Conservation (phyloP, 768 basidiomycete genomes). For the Amanita fuliginea region DNA sequence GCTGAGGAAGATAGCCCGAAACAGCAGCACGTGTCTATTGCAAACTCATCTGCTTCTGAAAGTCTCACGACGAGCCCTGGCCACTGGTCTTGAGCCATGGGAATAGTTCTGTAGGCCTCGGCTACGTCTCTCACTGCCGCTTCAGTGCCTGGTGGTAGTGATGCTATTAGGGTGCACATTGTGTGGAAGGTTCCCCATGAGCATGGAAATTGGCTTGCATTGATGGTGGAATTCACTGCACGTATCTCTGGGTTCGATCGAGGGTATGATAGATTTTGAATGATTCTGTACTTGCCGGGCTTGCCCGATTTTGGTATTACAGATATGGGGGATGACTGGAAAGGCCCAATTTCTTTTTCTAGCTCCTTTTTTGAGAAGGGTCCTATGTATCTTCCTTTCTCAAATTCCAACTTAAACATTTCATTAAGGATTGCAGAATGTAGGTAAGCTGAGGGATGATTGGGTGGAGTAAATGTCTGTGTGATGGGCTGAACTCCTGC, state of each 20-base stretch:
- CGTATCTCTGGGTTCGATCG: neutral
- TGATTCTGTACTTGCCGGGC: conserved; percentile 11
- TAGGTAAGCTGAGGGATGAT: neutral
- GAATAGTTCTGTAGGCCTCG: conserved; percentile 10
- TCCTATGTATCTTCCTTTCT: neutral
- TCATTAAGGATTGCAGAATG: neutral
- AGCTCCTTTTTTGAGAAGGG: neutral
- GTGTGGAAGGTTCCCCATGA: conserved; percentile 17
- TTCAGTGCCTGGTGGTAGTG: conserved; percentile 8
- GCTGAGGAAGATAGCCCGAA: no score
- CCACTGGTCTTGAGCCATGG: conserved; percentile 6
- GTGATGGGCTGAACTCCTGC: neutral
- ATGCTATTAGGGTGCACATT: neutral
- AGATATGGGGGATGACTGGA: conserved; percentile 18
- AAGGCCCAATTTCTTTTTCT: conserved; percentile 13
- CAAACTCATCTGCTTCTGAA: no score
- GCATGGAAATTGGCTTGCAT: conserved; percentile 19
- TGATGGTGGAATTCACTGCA: conserved; percentile 15
- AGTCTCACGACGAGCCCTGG: conserved; percentile 1
- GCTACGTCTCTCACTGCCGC: conserved; percentile 7
- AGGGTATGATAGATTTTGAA: conserved; percentile 19
- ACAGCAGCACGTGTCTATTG: no score
- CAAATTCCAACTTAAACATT: neutral
- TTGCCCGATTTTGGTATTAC: conserved; percentile 16
- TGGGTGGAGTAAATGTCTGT: neutral